A percentile compares a stretch with the other conserved stretches of the same genome.
Evolutionary conservation across 2,329 filamentous ascomycete species (phyloP).

Genomic region (Aureobasidium melanogenum): DNA sequence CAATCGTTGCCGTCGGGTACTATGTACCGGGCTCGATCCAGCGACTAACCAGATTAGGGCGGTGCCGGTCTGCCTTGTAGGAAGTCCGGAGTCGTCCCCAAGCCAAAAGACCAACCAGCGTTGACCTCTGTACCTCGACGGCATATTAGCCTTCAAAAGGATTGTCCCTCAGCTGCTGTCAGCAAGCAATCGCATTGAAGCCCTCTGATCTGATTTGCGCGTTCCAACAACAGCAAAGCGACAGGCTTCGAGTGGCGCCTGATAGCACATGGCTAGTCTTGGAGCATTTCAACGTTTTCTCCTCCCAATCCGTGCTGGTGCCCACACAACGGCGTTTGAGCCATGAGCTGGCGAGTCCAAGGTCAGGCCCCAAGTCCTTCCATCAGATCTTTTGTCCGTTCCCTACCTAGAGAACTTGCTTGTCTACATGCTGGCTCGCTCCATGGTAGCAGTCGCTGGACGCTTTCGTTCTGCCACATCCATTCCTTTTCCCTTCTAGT

Average conservation of each 20-base stretch:
- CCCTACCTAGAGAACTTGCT: background rate
- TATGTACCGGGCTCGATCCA: background rate
- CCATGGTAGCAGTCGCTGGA: background rate
- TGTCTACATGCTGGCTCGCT: background rate
- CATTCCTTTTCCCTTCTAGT: background rate
- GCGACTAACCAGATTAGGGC: background rate
- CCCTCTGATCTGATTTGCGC: background rate
- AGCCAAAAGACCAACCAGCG: background rate
- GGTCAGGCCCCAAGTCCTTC: background rate
- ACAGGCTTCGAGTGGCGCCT: constrained; percentile 2
- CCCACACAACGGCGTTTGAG: constrained; percentile 9
- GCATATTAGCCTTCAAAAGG: background rate
- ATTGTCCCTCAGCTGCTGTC: background rate
- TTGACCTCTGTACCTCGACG: background rate
- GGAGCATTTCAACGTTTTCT: background rate
- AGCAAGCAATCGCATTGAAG: background rate
- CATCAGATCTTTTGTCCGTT: background rate
- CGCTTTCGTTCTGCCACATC: background rate
- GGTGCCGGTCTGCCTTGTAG: background rate
- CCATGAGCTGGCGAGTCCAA: background rate
- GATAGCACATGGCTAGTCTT: constrained; percentile 3
- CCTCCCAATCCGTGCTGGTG: constrained; percentile 1
- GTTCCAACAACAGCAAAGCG: constrained; percentile 5
- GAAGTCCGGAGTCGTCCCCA: background rate
- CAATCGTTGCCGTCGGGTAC: background rate